Evolutionary conservation across 2,329 filamentous ascomycete species (phyloP), one percentile per base, ranked within the genome.

Genomic region (Cryphonectria nitschkei): DNA sequence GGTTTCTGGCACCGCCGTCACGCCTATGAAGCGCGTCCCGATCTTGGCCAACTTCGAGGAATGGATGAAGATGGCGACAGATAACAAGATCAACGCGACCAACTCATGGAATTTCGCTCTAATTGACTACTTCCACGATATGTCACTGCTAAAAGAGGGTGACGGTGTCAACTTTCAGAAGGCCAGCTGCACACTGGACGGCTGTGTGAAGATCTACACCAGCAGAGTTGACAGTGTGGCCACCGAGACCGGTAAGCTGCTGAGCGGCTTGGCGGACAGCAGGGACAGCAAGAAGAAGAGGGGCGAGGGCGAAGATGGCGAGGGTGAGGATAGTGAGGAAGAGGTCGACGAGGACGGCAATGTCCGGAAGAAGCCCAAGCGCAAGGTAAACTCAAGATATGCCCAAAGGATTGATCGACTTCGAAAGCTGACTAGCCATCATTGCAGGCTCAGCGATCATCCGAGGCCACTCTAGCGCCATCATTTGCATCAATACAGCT

Each of bases 31-130:
- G 86, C 92, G 95, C 73, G 93, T 97, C 39, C 96, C 96, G 0
- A 92, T 99, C 76, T 85, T 99, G 68, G 96, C 96, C 78, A 99
- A 99, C 82, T 99, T 98, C 77, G 96, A 99, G 81, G 96, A 99
- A 80, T 98, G 95, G 96, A 98, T 99, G 94, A 99, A 98, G 86
- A 97, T 99, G 94, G 96, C 96, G 2, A 98, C 96, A 22, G 96
- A 99, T 84, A 99, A 99, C 84, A 96, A 96, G 82, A 99, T 99
- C 86, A 99, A 98, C 80, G 95, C 96, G 65, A 90, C 92, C 72
- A 99, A 99, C 81, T 98, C 95, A 41, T 99, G 96, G 96, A 98
- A 98, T 81, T 98, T 99, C 82, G 96, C 96, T n/a, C 88, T 99
- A 26, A 99, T 99, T 79, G 96, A 99, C 81, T 99, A 99, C 82